phyloP scores from a whole-genome alignment of 768 basidiomycete genomes.

The Russula compacta region DNA sequence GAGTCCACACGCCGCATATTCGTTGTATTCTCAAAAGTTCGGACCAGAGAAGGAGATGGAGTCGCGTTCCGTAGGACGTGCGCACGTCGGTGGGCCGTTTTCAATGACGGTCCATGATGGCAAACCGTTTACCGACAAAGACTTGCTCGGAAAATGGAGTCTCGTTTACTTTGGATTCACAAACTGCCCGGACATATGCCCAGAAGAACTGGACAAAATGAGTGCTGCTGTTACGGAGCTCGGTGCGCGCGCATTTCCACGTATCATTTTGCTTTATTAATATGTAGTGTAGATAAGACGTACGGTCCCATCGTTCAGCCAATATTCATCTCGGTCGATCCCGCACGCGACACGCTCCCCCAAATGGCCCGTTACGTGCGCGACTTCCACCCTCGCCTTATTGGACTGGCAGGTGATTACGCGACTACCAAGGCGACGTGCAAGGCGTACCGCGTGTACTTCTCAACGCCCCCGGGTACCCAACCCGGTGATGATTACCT shows the following conservation, averaged over 20 bases:
- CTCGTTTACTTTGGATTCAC: constrained; percentile 97
- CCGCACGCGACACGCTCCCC: constrained; percentile 69
- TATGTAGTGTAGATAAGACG: constrained; percentile 45
- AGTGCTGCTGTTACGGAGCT: constrained; percentile 61
- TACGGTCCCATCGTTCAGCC: constrained; percentile 72
- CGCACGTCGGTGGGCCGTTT: constrained; percentile 90
- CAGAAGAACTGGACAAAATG: constrained; percentile 95
- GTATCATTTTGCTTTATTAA: neutral
- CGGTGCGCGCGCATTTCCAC: constrained; percentile 37
- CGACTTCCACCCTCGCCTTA: constrained; percentile 88
- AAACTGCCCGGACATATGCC: constrained; percentile 98
- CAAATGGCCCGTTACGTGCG: constrained; percentile 55
- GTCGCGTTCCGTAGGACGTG: constrained; percentile 68
- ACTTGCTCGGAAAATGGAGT: constrained; percentile 87
- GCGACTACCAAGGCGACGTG: constrained; percentile 77
- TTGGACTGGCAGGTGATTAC: constrained; percentile 86
- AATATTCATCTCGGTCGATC: constrained; percentile 94
- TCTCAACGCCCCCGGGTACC: constrained; percentile 87
- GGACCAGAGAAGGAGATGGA: constrained; percentile 56
- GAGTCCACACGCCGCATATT: constrained; percentile 18
- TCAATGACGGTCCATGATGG: constrained; percentile 56
- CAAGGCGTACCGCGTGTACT: constrained; percentile 96
- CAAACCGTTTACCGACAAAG: constrained; percentile 65
- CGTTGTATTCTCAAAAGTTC: neutral
- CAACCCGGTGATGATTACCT: constrained; percentile 90